Percentiles rank a stretch among this genome's conserved stretches.
Evolutionary conservation across 2,329 filamentous ascomycete species (phyloP).

Genomic region (Macrophomina phaseolina): DNA sequence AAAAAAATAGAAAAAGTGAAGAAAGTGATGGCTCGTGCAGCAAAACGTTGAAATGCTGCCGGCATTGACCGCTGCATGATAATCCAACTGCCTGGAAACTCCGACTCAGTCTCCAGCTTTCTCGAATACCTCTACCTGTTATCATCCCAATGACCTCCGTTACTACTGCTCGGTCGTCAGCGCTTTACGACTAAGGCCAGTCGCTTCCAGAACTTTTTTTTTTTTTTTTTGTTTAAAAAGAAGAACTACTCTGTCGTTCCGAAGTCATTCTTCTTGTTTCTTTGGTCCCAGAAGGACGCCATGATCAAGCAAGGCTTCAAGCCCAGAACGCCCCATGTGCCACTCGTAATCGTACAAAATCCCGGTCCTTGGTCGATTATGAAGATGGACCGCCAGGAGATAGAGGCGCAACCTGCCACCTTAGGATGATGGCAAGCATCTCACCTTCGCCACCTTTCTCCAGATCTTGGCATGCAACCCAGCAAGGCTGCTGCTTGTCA

Average conservation of each 20-base stretch:
- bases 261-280: background rate
- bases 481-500: constrained; percentile 7
- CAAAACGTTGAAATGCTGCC: background rate
- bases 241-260: background rate
- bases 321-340: background rate
- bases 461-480: constrained; percentile 9
- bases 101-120: too few relatives aligned
- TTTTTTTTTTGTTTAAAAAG: background rate
- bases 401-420: background rate
- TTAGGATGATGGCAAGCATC: constrained; percentile 15
- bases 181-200: background rate
- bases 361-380: background rate
- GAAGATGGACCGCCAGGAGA: background rate
- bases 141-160: background rate
- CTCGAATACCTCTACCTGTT: background rate
- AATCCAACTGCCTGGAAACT: background rate
- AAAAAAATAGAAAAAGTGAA: background rate
- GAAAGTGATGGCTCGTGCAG: too few relatives aligned
- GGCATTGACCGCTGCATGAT: background rate
- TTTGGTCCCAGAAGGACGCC: background rate
- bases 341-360: background rate
- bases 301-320: background rate
- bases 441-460: constrained; percentile 1
- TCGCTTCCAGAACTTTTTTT: background rate
- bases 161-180: background rate